Evolutionary conservation across 108 stramenopile species (phyloP).

Genomic region (Thalassiosira profunda): DNA sequence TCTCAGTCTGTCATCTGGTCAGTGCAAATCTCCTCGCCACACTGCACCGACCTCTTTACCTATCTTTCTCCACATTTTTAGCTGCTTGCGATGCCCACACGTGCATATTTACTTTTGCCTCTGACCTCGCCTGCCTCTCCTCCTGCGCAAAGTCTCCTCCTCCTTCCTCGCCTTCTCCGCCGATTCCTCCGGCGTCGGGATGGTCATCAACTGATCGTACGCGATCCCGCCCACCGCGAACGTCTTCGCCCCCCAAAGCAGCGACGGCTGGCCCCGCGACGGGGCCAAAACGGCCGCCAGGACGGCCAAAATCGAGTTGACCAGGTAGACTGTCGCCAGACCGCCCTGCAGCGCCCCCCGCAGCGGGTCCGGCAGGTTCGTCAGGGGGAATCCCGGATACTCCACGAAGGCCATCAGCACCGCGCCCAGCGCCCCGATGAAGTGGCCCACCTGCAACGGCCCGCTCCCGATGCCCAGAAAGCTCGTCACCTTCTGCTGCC

Average conservation of each 20-base stretch:
- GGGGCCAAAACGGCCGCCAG: constrained; percentile 73
- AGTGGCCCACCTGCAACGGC: constrained; percentile 88
- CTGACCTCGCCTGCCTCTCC: too few species aligned
- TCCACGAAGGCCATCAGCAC: constrained; percentile 86
- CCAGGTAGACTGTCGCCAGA: constrained; percentile 66
- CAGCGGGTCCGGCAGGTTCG: constrained; percentile 81
- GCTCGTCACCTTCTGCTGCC: constrained; percentile 52
- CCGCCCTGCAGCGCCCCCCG: constrained; percentile 84
- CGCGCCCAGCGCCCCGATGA: constrained; percentile 83
- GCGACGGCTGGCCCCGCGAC: constrained; percentile 68
- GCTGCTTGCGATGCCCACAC: too few species aligned
- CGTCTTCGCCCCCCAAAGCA: constrained; percentile 79
- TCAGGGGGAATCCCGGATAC: constrained; percentile 92
- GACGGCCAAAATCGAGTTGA: constrained; percentile 79
- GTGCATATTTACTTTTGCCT: too few species aligned
- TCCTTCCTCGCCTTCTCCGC: constrained; percentile 61
- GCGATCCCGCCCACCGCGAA: constrained; percentile 88
- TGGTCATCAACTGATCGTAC: constrained; percentile 86
- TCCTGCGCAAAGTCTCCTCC: too few species aligned
- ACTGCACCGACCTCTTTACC: too few species aligned
- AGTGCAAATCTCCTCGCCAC: too few species aligned
- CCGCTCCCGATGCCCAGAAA: constrained; percentile 88
- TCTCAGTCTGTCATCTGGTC: too few species aligned
- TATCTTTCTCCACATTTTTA: too few species aligned
- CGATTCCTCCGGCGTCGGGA: constrained; percentile 74